phyloP scores from a whole-genome alignment of 331 rosid species.

The Telfairia occidentalis region DNA sequence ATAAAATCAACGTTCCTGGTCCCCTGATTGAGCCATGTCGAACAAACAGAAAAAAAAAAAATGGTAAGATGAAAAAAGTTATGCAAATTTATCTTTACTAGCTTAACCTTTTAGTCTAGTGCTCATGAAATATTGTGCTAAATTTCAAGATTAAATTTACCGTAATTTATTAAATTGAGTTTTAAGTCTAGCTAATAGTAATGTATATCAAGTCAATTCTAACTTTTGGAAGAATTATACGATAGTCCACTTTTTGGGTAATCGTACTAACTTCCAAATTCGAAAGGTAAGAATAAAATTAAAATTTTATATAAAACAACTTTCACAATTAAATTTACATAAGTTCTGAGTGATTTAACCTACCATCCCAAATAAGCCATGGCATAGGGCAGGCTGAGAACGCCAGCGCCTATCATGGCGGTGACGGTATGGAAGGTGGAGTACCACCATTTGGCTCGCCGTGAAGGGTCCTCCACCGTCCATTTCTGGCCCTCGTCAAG shows the following conservation, averaged over 20 bases:
- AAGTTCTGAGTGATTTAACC: not conserved
- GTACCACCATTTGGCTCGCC: slow-evolving; percentile 89
- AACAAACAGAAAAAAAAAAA: not conserved
- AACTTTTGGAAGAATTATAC: too few relatives aligned
- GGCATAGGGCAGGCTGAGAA: slow-evolving; percentile 77
- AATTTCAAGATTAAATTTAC: too few relatives aligned
- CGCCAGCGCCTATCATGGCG: slow-evolving; percentile 92
- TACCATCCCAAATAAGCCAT: slow-evolving; percentile 92
- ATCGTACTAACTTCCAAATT: too few relatives aligned
- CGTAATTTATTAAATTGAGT: too few relatives aligned
- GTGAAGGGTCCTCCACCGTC: slow-evolving; percentile 35
- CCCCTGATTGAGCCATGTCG: slow-evolving; percentile 39
- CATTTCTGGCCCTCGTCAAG: slow-evolving; percentile 32
- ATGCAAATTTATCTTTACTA: not conserved
- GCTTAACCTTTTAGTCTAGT: not conserved
- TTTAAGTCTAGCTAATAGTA: too few relatives aligned
- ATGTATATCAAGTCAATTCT: too few relatives aligned
- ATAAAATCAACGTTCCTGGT: slow-evolving; percentile 57
- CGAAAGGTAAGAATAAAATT: too few relatives aligned
- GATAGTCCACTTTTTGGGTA: too few relatives aligned
- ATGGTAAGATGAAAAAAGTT: not conserved
- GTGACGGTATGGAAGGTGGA: slow-evolving; percentile 80
- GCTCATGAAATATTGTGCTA: too few relatives aligned
- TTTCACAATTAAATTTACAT: too few relatives aligned
- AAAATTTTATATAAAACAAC: too few relatives aligned